Evolutionary conservation across 1,284 basidiomycete species (phyloP), one percentile per base, ranked within the genome.

Genomic region (Exobasidium rhododendri): DNA sequence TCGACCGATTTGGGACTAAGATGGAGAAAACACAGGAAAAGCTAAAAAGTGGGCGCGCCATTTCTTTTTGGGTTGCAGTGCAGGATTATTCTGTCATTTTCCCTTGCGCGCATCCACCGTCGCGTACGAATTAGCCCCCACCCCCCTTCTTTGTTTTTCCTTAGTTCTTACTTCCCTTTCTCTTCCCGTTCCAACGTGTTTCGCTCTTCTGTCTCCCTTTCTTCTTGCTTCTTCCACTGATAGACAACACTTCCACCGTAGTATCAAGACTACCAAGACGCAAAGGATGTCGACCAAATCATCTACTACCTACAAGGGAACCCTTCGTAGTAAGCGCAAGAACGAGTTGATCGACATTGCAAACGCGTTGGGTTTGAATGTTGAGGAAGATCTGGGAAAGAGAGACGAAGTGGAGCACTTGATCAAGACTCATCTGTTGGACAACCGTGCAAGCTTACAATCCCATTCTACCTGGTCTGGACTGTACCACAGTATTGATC

Each of bases 321-420:
- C 69, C 30, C 67, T 73, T 47, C 69, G 69, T 56, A 66, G 65
- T 58, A 71, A 73, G 66, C 59, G 69, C 40, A 74, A 74, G 68
- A 61, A 62, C 30, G 70, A 72, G 40, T 67, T 74, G 55, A 61
- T 64, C 64, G 72, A 74, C 50, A 71, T 74, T 50, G 72, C 70
- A 31, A 56, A 58, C 47, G 65, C 67, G 14, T 69, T 74, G 50
- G 66, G 66, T 40, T 67, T 74, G 64, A 59, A 59, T 35, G 56
- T 60, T 55, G 63, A 70, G 52, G 20, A 60, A 2, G 49, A 59
- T 31, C 63, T 63, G 11, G 58, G 66, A 28, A 66, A 66, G 57
- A 69, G 63, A 58, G 72, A 74, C 50, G 70, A 74, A 61, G 59
- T 74, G 40, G 72, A 74, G 54, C 63, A 67, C 5, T 62, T 70